Evolutionary conservation across 306 rosid species (phyloP).

Genomic region (Lithocarpus polystachyus): DNA sequence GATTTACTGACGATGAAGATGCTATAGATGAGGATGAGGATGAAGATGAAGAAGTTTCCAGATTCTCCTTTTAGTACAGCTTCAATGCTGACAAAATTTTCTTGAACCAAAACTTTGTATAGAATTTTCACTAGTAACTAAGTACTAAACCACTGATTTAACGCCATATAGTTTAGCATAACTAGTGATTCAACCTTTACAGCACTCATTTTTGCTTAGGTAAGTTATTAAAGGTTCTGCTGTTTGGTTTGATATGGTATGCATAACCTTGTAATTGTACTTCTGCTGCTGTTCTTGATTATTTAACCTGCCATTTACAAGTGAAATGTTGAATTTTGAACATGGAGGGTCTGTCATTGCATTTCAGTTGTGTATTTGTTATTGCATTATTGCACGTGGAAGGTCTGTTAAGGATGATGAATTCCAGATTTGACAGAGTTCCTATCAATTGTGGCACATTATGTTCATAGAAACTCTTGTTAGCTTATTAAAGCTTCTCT

Average conservation of each 20-base stretch:
- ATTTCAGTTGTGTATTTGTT: no score
- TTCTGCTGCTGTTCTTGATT: background rate
- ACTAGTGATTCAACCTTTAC: background rate
- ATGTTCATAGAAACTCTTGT: no score
- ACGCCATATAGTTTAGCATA: no score
- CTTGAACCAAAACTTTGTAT: constrained; percentile 27
- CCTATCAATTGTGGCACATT: no score
- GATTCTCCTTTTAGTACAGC: constrained; percentile 34
- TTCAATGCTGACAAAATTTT: background rate
- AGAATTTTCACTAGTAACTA: constrained; percentile 14
- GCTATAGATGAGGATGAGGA: constrained; percentile 53
- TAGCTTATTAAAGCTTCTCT: no score
- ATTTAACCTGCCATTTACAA: no score
- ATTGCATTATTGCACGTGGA: no score
- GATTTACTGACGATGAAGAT: constrained; percentile 48
- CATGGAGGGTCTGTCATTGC: no score
- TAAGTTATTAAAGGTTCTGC: background rate
- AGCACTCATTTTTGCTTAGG: background rate
- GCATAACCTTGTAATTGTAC: background rate
- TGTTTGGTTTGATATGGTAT: background rate
- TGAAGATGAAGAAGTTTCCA: constrained; percentile 54
- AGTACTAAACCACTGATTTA: background rate
- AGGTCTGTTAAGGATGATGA: no score
- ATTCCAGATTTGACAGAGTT: no score
- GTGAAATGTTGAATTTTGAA: no score